Evolutionary conservation across 176 grass and related monocot genomes (phyloP).

Genomic region (Oryza rufipogon): DNA sequence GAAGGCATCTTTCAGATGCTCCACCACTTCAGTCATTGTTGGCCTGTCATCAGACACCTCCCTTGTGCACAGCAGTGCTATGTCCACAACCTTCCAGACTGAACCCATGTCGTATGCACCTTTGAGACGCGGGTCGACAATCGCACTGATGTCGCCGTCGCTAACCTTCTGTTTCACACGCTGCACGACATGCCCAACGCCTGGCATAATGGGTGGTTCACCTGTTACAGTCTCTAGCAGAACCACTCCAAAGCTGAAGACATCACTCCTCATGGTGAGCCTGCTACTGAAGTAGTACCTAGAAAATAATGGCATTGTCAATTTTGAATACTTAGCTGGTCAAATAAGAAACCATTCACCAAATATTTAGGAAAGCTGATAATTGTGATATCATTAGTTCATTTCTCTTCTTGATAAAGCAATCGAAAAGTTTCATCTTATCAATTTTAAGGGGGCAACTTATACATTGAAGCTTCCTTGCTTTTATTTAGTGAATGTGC

Average conservation of each 20-base stretch:
- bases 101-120: conserved; percentile 21
- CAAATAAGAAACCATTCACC: no score
- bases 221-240: conserved; percentile 32
- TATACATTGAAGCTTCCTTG: no score
- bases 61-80: conserved; percentile 27
- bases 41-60: conserved; percentile 15
- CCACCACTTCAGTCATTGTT: conserved; percentile 26
- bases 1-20: conserved; percentile 21
- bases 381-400: no score
- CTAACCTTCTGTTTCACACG: conserved; percentile 27
- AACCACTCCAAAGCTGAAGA: conserved; percentile 50
- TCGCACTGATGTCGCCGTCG: background rate
- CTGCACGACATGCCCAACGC: background rate
- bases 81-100: conserved; percentile 33
- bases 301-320: no score
- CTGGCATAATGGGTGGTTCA: background rate
- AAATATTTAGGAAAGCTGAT: no score
- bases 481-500: background rate
- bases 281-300: conserved; percentile 15
- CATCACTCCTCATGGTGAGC: conserved; percentile 43
- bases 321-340: no score
- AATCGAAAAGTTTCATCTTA: no score
- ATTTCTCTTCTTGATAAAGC: no score
- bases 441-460: no score
- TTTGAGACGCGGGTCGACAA: background rate